Percentiles rank a stretch among this genome's conserved stretches.
phyloP scores from a whole-genome alignment of 164 flowering plant species.

The Euptelea pleiosperma region DNA sequence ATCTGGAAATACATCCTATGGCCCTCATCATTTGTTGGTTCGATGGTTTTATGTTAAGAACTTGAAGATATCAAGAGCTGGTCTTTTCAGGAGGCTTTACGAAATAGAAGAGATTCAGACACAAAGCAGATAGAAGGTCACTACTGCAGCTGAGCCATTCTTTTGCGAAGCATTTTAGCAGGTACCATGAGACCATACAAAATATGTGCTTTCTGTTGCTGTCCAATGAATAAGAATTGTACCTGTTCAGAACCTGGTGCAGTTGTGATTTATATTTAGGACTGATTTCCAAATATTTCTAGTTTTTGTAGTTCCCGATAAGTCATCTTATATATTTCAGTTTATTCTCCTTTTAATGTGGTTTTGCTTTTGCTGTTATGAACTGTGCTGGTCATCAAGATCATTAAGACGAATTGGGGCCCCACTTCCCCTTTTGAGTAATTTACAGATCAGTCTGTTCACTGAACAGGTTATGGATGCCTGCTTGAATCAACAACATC shows the following conservation, averaged over 20 bases:
- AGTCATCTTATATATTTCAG: too few species aligned
- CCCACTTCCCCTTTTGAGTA: too few species aligned
- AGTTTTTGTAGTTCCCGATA: too few species aligned
- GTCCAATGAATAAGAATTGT: conserved; percentile 10
- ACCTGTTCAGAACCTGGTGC: conserved; percentile 1
- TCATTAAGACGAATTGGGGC: too few species aligned
- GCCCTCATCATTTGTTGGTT: conserved; percentile 7
- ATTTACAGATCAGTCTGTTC: too few species aligned
- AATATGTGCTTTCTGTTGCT: too few species aligned
- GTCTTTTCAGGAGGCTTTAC: conserved; percentile 6
- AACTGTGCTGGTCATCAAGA: too few species aligned
- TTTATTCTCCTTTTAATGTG: too few species aligned
- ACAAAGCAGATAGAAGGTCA: conserved; percentile 5
- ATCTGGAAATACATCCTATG: conserved; percentile 1
- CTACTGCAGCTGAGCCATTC: conserved; percentile 18
- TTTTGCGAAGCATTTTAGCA: conserved; percentile 12
- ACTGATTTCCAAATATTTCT: too few species aligned
- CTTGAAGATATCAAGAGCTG: conserved; percentile 8
- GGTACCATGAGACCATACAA: conserved; percentile 17
- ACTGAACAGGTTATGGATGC: too few species aligned
- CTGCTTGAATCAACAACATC: too few species aligned
- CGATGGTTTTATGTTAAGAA: not conserved
- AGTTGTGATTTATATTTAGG: not conserved
- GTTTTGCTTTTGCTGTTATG: too few species aligned
- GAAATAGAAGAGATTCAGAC: conserved; percentile 9